Evolutionary conservation across 495 filamentous ascomycete genomes (phyloP), one percentile per base, ranked within the genome.

Genomic region (Annulohypoxylon nitens): DNA sequence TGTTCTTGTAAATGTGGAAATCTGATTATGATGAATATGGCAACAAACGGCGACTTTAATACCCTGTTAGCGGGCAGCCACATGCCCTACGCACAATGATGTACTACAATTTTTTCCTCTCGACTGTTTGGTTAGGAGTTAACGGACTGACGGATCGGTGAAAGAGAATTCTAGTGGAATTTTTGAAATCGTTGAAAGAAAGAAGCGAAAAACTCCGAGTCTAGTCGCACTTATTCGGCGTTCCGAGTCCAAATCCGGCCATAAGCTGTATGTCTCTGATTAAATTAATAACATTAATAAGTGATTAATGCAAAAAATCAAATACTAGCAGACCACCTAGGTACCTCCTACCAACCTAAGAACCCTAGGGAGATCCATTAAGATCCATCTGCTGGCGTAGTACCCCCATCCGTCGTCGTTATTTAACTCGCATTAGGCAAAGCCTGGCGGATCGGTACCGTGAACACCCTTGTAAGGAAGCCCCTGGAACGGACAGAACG

Each of bases 141-240:
- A 16, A 7, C 14, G 3, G 41, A 16, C 41, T 45, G 16, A 16
- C 3, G 43, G 16, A 25, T 23, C 48, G 48, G 16, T 53, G 10
- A 53, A 26, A 53, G 25, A 26, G 25, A 53, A 48, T 48, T 48
- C 43, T 12, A 3, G 6, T 39, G 37, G 37, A 20, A 18, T 20
- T 7, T 6, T 53, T 53, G 4, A 33, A 57, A n/a, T 36, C 30
- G 53, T 11, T 23, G 5, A 55, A 37, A 37, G 30, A 57, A 57
- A 57, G 16, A 16, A 23, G 58, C 48, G 48, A 61, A 48, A 62
- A 69, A 62, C 66, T 69, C 66, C 66, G 66, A 68, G 65, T 8
- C 45, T 30, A 57, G 63, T 45, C 33, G 10, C 25, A 53, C 18
- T 55, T 30, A 37, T n/a, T 57, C 53, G 53, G 53, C 16, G 30